Evolutionary conservation across 2,329 filamentous ascomycete species (phyloP), one percentile per base, ranked within the genome.

Genomic region (Pseudohalonectria lignicola): DNA sequence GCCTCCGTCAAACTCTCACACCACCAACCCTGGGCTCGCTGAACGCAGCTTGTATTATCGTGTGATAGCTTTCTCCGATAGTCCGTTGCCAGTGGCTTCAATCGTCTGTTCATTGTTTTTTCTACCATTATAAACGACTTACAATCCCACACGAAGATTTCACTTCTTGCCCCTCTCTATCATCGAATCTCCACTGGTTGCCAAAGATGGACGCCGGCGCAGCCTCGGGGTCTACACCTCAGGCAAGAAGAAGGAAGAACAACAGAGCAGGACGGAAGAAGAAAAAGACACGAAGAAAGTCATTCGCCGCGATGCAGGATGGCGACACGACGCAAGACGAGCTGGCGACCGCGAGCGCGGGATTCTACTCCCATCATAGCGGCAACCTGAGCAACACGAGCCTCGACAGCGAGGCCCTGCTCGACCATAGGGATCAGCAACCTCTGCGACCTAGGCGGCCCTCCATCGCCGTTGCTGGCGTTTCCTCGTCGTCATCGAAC

Each of bases 341-440:
- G 26, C 57, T 57, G 45, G 49, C 39, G 33, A 30, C 44, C 42
- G 49, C 52, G 34, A 40, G 57, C 41, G 54, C 64, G 42, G 62
- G 59, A 33, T 69, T 76, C 53, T 74, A 74, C 52, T 56, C 63
- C 47, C 54, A 69, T 41, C 59, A 63, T 37, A 53, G 65, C 7
- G 60, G 64, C 32, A 86, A 83, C 53, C 54, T 79, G 45, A 96
- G 90, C 62, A 79, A 73, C 49, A 87, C 84, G 1, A 96, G 90
- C 57, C 65, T 96, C 45, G 90, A 95, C 48, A 95, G 87, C 56
- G 82, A 94, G 54, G 80, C 76, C 7, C 64, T 96, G 47, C 65
- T 96, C 15, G 90, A 96, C 59, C 90, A 96, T 59, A 76, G 75
- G 49, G 66, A 73, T 36, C 78, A 81, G 46, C 71, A 68, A 34